Conservation (phyloP, 768 basidiomycete species). For the Trametes punicea region DNA sequence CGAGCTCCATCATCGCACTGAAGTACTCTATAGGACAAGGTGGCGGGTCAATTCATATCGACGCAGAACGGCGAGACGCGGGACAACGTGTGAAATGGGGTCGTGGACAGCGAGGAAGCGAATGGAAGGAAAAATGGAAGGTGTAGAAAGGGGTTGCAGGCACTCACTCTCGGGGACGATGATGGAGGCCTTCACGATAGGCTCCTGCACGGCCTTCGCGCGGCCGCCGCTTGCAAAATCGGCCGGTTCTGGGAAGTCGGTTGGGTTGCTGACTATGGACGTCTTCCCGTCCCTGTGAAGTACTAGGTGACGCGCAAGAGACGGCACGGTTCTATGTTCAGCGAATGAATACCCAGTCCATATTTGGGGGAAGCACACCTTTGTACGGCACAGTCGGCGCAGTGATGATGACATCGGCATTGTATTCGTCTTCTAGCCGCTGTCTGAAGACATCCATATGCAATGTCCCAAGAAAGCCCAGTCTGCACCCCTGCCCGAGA, state of each 20-base stretch:
- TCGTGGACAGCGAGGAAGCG: neutral
- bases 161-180: slow-evolving; percentile 85
- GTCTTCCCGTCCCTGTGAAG: slow-evolving; percentile 57
- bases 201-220: slow-evolving; percentile 83
- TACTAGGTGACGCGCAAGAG: slow-evolving; percentile 44
- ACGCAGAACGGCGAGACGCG: neutral
- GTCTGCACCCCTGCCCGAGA: slow-evolving; percentile 89
- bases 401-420: slow-evolving; percentile 91
- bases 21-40: slow-evolving; percentile 65
- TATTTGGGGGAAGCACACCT: slow-evolving; percentile 39
- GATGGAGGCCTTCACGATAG: slow-evolving; percentile 89
- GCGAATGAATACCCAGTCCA: neutral
- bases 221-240: slow-evolving; percentile 49
- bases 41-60: neutral
- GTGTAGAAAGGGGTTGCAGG: neutral
- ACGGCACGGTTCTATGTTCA: neutral
- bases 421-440: slow-evolving; percentile 94
- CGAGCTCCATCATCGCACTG: slow-evolving; percentile 95
- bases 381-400: slow-evolving; percentile 95
- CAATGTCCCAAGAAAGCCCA: slow-evolving; percentile 92
- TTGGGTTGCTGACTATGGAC: slow-evolving; percentile 82
- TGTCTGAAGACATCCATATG: slow-evolving; percentile 98
- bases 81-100: neutral
- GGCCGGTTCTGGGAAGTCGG: slow-evolving; percentile 85
- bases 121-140: neutral